Percentiles rank a stretch among this genome's conserved stretches.
Evolutionary conservation across 2,329 filamentous ascomycete genomes (phyloP).

Genomic region (Bertia moriformis): DNA sequence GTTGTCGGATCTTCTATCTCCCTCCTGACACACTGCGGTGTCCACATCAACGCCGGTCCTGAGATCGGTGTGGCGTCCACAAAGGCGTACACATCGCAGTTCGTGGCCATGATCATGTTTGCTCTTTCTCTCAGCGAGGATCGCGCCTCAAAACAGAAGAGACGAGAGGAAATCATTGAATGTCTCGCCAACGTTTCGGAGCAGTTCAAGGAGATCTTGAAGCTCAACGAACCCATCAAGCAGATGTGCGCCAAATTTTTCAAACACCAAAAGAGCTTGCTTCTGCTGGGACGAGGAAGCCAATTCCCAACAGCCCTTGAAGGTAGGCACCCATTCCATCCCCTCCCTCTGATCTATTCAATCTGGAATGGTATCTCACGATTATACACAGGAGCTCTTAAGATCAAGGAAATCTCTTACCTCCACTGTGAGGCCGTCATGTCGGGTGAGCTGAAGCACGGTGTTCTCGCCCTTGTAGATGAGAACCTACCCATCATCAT

Average conservation of each 20-base stretch:
- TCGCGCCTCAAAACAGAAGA: slow-evolving; percentile 80
- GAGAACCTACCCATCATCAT: slow-evolving; percentile 99
- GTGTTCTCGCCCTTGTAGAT: slow-evolving; percentile 90
- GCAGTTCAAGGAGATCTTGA: slow-evolving; percentile 83
- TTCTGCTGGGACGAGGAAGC: slow-evolving; percentile 84
- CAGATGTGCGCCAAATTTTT: slow-evolving; percentile 79
- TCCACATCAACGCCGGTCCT: slow-evolving; percentile 96
- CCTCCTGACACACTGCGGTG: slow-evolving; percentile 96
- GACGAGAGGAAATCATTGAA: slow-evolving; percentile 91
- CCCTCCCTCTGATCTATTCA: not conserved
- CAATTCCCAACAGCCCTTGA: slow-evolving; percentile 96
- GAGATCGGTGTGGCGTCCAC: slow-evolving; percentile 98
- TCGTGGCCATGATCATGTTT: slow-evolving; percentile 99
- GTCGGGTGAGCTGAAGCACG: slow-evolving; percentile 98
- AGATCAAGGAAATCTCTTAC: slow-evolving; percentile 99
- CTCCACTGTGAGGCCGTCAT: slow-evolving; percentile 99
- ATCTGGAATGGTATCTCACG: not conserved
- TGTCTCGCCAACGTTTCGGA: slow-evolving; percentile 74
- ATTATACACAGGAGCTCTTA: slow-evolving; percentile 58
- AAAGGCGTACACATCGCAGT: slow-evolving; percentile 98
- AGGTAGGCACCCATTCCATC: slow-evolving; percentile 31
- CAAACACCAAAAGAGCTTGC: slow-evolving; percentile 91
- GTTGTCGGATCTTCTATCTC: slow-evolving; percentile 97
- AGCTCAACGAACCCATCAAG: slow-evolving; percentile 89
- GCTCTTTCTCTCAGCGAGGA: slow-evolving; percentile 92